Percentiles rank a stretch among this genome's conserved stretches.
Evolutionary conservation across 495 filamentous ascomycete genomes (phyloP).

Genomic region (Penicillium mononematosum): DNA sequence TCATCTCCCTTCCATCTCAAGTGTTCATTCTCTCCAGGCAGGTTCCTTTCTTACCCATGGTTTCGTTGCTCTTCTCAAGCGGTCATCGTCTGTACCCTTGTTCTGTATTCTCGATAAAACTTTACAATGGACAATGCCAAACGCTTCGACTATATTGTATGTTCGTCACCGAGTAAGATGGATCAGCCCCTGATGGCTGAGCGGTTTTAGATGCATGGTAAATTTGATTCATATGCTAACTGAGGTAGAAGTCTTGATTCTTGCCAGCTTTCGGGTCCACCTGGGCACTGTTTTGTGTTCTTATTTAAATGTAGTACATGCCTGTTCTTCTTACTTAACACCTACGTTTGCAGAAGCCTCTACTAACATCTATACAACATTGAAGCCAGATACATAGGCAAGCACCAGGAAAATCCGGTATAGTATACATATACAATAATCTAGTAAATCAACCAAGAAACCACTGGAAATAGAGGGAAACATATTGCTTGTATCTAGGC

Average conservation of each 20-base stretch:
- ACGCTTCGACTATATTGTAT: neutral
- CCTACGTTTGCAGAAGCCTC: neutral
- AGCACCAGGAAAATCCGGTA: neutral
- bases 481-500: conserved; percentile 13
- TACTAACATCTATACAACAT: neutral
- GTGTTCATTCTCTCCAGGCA: conserved; percentile 19
- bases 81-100: conserved; percentile 24
- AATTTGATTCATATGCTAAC: neutral
- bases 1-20: conserved; percentile 25
- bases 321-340: neutral
- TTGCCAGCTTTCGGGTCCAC: neutral
- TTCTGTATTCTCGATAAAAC: conserved; percentile 22
- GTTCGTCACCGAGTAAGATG: neutral
- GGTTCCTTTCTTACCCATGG: conserved; percentile 24
- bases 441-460: neutral
- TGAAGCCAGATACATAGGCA: neutral
- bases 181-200: neutral
- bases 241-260: neutral
- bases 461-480: conserved; percentile 6
- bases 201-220: neutral
- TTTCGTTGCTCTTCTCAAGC: conserved; percentile 26
- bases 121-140: conserved; percentile 24
- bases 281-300: neutral
- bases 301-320: neutral
- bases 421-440: conserved; percentile 8